Percentiles rank a stretch among this genome's conserved stretches.
Evolutionary conservation across 805 yeast species (phyloP).

Genomic region (Groenewaldozyma salmanticensis): DNA sequence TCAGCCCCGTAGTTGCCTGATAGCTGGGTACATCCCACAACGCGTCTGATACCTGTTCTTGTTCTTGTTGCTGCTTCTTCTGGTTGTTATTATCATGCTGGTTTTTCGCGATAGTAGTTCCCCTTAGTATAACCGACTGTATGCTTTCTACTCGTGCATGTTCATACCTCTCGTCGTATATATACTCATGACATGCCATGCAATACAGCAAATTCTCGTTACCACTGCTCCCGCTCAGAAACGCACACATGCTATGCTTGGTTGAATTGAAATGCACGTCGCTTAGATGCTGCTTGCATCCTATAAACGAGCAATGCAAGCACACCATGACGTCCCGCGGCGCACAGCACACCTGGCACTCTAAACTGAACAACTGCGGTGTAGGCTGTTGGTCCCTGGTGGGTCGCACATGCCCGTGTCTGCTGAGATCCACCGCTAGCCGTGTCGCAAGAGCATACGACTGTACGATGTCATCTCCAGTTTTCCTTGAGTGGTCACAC

Average conservation of each 20-base stretch:
- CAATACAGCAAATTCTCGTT: conserved; percentile 63
- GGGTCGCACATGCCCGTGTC: not conserved
- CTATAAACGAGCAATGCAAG: conserved; percentile 15
- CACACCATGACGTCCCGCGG: conserved; percentile 6
- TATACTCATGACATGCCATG: conserved; percentile 65
- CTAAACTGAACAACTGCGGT: not conserved
- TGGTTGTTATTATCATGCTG: not conserved
- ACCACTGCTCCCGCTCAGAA: conserved; percentile 34
- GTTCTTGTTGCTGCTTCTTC: not conserved
- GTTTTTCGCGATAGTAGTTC: not conserved
- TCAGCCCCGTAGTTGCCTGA: conserved; percentile 64
- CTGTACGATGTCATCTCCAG: not conserved
- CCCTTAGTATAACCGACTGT: conserved; percentile 1
- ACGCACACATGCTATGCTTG: conserved; percentile 45
- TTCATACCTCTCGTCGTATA: conserved; percentile 52
- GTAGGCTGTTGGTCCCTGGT: not conserved
- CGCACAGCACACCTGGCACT: not conserved
- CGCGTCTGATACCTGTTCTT: not conserved
- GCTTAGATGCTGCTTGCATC: conserved; percentile 12
- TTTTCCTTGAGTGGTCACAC: not conserved
- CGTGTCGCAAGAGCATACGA: conserved; percentile 3
- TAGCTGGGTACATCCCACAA: conserved; percentile 31
- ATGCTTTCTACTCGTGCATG: conserved; percentile 30
- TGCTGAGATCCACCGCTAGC: not conserved
- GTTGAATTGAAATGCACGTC: conserved; percentile 7